These are phyloP conservation scores for Dalbergia cochinchinensis DNA, from an alignment of 306 rosid species.

Conservation along the genomic window DNA sequence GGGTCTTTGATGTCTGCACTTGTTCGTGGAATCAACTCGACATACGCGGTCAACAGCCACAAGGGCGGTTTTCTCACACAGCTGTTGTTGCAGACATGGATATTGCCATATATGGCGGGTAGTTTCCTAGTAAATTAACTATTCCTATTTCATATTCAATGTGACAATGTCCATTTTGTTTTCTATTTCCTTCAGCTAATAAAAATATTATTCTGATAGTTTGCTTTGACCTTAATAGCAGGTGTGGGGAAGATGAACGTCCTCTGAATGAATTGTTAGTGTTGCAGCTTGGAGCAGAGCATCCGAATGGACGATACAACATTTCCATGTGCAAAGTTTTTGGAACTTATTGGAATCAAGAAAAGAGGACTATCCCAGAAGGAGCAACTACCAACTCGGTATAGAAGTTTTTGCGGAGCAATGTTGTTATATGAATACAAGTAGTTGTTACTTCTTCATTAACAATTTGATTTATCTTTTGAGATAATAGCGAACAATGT, in stretches of 20 bases:
- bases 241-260: slow-evolving; percentile 97
- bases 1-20: slow-evolving; percentile 82
- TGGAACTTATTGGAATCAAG: slow-evolving; percentile 77
- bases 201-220: background rate
- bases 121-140: slow-evolving; percentile 29
- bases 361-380: slow-evolving; percentile 52
- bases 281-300: slow-evolving; percentile 85
- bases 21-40: slow-evolving; percentile 85
- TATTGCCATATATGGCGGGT: slow-evolving; percentile 94
- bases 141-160: background rate
- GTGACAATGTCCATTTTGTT: background rate
- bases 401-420: slow-evolving; percentile 12
- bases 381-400: slow-evolving; percentile 61
- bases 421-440: background rate
- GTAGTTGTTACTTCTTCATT: background rate
- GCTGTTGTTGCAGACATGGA: slow-evolving; percentile 78
- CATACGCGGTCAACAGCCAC: slow-evolving; percentile 79
- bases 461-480: slow-evolving; percentile 2
- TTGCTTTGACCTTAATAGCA: slow-evolving; percentile 45
- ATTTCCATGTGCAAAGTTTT: slow-evolving; percentile 78
- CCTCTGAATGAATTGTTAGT: slow-evolving; percentile 87
- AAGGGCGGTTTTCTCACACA: slow-evolving; percentile 93
- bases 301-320: slow-evolving; percentile 67
- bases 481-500: slow-evolving; percentile 34
- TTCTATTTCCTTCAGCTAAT: background rate